Evolutionary conservation across 2,329 filamentous ascomycete species (phyloP).

Genomic region (Cladophialophora immunda): DNA sequence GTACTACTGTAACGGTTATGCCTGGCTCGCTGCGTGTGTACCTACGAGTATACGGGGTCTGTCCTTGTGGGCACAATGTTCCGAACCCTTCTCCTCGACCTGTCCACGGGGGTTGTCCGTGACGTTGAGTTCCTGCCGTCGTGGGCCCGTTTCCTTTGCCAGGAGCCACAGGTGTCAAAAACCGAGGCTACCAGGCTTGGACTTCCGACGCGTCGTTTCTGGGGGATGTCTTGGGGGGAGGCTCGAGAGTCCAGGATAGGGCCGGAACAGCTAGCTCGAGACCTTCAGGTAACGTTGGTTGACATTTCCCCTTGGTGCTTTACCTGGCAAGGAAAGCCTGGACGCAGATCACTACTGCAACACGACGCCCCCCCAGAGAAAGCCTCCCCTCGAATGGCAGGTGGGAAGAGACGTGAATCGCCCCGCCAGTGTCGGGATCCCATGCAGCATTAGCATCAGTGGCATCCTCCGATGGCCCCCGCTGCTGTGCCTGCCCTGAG

Average conservation of each 20-base stretch:
- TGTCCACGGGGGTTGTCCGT: background rate
- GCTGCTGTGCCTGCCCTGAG: too few species aligned
- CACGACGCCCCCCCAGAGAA: background rate
- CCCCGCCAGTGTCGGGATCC: background rate
- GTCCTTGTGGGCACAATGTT: background rate
- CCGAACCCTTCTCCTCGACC: background rate
- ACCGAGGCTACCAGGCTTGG: background rate
- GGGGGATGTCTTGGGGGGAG: background rate
- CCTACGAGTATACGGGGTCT: background rate
- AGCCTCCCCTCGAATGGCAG: background rate
- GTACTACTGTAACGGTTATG: too few species aligned
- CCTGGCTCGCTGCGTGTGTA: background rate
- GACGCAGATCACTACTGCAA: constrained; percentile 14
- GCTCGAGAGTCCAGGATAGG: background rate
- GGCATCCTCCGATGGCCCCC: background rate
- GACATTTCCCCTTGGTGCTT: constrained; percentile 1
- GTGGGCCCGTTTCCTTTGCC: background rate
- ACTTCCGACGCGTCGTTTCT: constrained; percentile 1
- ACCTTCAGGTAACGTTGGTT: background rate
- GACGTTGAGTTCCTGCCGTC: background rate
- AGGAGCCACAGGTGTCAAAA: background rate
- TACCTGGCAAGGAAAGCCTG: constrained; percentile 3
- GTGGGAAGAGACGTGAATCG: background rate
- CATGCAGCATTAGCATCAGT: constrained; percentile 10
- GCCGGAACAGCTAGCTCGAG: background rate